Percentiles rank a stretch among this genome's conserved stretches.
phyloP scores from a whole-genome alignment of 2,329 filamentous ascomycete species.

The Falciphora oryzae region DNA sequence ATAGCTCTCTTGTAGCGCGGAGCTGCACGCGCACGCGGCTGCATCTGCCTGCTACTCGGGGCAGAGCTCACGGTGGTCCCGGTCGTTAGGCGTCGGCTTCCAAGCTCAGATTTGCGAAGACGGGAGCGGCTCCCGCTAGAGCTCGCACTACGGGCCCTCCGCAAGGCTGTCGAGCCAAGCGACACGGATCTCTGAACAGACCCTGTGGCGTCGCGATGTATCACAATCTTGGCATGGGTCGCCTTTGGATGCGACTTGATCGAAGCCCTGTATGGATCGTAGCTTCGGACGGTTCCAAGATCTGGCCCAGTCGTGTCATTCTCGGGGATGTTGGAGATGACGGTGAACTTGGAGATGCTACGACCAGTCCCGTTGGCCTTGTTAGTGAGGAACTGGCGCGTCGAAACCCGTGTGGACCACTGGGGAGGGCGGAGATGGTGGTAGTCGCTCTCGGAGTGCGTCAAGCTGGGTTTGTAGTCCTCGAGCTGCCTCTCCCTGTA shows the following conservation, averaged over 20 bases:
- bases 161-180: neutral
- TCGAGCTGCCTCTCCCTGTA: conserved; percentile 82
- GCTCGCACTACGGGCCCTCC: conserved; percentile 1
- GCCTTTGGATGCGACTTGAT: conserved; percentile 42
- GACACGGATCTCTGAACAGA: neutral
- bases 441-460: conserved; percentile 86
- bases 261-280: conserved; percentile 78
- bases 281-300: conserved; percentile 53
- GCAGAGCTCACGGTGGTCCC: conserved; percentile 44
- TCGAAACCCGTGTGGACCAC: conserved; percentile 56
- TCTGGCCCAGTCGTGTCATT: conserved; percentile 31
- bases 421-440: conserved; percentile 64
- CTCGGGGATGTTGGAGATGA: conserved; percentile 57
- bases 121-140: conserved; percentile 14
- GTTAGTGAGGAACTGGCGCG: conserved; percentile 50
- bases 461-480: conserved; percentile 74
- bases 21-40: conserved; percentile 35
- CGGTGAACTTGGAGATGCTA: conserved; percentile 56
- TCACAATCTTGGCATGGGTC: conserved; percentile 60
- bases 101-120: conserved; percentile 24
- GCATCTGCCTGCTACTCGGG: conserved; percentile 37
- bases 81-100: conserved; percentile 26
- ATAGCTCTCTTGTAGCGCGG: conserved; percentile 47
- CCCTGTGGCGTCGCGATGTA: conserved; percentile 49
- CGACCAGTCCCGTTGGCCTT: conserved; percentile 42